phyloP scores from a whole-genome alignment of 2,329 filamentous ascomycete genomes.

The Graphiopsis chlorocephala region DNA sequence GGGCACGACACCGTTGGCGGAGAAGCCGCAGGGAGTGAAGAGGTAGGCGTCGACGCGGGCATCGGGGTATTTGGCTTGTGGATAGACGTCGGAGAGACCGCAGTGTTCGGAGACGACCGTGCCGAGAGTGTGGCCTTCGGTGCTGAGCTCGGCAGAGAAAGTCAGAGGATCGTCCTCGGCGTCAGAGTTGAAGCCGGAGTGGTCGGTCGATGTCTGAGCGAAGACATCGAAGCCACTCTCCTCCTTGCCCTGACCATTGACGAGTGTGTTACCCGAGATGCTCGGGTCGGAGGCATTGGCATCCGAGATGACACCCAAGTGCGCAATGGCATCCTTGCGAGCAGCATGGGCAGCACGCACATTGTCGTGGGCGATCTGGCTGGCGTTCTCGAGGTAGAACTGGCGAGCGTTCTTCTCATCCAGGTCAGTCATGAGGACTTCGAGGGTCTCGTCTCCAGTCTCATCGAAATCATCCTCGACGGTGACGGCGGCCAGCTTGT shows the following conservation, averaged over 20 bases:
- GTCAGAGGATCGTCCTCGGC: constrained; percentile 53
- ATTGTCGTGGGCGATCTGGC: constrained; percentile 81
- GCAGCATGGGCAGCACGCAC: constrained; percentile 65
- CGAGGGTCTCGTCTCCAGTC: constrained; percentile 74
- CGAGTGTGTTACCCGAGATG: constrained; percentile 35
- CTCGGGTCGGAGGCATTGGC: constrained; percentile 40
- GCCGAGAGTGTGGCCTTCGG: constrained; percentile 89
- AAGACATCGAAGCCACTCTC: constrained; percentile 73
- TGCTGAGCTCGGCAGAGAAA: constrained; percentile 73
- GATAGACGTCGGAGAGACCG: constrained; percentile 86
- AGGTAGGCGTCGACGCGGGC: constrained; percentile 93
- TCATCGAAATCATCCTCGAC: constrained; percentile 57
- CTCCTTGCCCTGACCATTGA: constrained; percentile 30
- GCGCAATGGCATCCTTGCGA: constrained; percentile 58
- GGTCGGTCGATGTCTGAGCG: constrained; percentile 66
- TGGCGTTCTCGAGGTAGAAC: constrained; percentile 76
- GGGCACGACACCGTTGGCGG: constrained; percentile 92
- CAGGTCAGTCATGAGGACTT: constrained; percentile 67
- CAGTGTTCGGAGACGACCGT: constrained; percentile 88
- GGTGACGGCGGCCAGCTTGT: constrained; percentile 44
- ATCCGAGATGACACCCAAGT: constrained; percentile 59
- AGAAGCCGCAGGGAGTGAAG: constrained; percentile 95
- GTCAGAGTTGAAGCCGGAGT: constrained; percentile 52
- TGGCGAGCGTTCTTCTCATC: constrained; percentile 65
- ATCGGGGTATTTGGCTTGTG: constrained; percentile 81